Evolutionary conservation across 2,329 filamentous ascomycete species (phyloP).

Genomic region (Talaromyces sp.): DNA sequence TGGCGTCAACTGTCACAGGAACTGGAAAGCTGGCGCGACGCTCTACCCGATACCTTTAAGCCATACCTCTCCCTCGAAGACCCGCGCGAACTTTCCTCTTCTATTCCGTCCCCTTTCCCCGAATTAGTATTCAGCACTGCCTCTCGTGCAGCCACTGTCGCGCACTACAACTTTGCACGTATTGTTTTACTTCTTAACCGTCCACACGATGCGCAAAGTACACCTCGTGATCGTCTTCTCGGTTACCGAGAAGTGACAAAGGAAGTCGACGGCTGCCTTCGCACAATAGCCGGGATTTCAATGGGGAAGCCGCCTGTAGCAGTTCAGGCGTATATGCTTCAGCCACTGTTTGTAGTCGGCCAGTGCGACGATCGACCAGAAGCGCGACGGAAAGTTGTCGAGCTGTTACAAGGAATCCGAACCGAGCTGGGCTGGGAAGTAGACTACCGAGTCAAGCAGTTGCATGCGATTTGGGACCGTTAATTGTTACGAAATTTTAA

Average conservation of each 20-base stretch:
- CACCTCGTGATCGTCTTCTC: constrained; percentile 49
- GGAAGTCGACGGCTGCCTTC: constrained; percentile 50
- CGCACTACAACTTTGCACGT: constrained; percentile 59
- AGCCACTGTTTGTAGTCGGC: constrained; percentile 55
- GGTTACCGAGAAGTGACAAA: constrained; percentile 53
- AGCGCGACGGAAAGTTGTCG: constrained; percentile 50
- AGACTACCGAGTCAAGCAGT: constrained; percentile 47
- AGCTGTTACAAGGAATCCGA: constrained; percentile 53
- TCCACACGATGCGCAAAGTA: constrained; percentile 50
- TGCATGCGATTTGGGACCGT: constrained; percentile 31
- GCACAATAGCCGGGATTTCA: constrained; percentile 55
- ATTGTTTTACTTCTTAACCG: constrained; percentile 58
- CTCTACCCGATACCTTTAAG: constrained; percentile 53
- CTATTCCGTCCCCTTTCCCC: constrained; percentile 37
- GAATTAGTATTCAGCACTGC: constrained; percentile 57
- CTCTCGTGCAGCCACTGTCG: constrained; percentile 59
- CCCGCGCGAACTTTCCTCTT: constrained; percentile 22
- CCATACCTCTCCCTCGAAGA: constrained; percentile 46
- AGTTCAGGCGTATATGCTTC: constrained; percentile 53
- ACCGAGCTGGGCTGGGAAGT: constrained; percentile 57
- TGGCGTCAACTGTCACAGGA: constrained; percentile 52
- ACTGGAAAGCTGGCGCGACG: constrained; percentile 52
- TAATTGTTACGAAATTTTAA: neutral
- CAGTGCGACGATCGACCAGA: constrained; percentile 49
- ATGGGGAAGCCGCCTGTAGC: constrained; percentile 50